Percentiles rank a stretch among this genome's conserved stretches.
Evolutionary conservation across 331 rosid species (phyloP).

Genomic region (Rhamnella rubrinervis): DNA sequence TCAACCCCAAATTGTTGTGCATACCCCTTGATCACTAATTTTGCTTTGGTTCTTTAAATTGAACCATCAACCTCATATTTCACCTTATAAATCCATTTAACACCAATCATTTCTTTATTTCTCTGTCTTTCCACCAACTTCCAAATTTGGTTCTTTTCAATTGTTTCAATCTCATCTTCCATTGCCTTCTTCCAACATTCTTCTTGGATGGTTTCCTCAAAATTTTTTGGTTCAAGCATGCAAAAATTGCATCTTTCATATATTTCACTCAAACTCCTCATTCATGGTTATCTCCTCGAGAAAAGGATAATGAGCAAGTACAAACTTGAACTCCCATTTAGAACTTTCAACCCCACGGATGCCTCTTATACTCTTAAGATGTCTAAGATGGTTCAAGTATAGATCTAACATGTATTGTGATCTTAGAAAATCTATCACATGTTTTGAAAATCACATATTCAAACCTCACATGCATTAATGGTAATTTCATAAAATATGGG

Average conservation of each 20-base stretch:
- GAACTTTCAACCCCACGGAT: neutral
- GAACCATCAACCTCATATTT: too few species aligned
- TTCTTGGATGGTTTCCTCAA: neutral
- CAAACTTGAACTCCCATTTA: neutral
- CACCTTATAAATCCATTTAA: too few species aligned
- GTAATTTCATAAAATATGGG: too few species aligned
- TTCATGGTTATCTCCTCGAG: slow-evolving; percentile 12
- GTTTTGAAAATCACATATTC: neutral
- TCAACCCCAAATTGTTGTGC: too few species aligned
- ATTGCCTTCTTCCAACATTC: neutral
- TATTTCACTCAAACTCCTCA: neutral
- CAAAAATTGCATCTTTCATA: slow-evolving; percentile 6
- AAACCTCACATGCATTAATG: too few species aligned
- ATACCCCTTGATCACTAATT: too few species aligned
- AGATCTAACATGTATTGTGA: neutral
- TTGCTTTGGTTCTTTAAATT: too few species aligned
- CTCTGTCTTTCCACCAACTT: neutral
- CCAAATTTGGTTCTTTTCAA: neutral
- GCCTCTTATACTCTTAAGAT: neutral
- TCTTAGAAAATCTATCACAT: neutral
- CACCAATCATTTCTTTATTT: neutral
- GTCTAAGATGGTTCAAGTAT: slow-evolving; percentile 18
- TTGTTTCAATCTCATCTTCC: neutral
- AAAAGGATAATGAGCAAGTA: slow-evolving; percentile 15
- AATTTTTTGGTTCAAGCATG: neutral